These are phyloP conservation scores for Syzygium malaccense DNA, from an alignment of 441 rosid species.

Conservation along the genomic window DNA sequence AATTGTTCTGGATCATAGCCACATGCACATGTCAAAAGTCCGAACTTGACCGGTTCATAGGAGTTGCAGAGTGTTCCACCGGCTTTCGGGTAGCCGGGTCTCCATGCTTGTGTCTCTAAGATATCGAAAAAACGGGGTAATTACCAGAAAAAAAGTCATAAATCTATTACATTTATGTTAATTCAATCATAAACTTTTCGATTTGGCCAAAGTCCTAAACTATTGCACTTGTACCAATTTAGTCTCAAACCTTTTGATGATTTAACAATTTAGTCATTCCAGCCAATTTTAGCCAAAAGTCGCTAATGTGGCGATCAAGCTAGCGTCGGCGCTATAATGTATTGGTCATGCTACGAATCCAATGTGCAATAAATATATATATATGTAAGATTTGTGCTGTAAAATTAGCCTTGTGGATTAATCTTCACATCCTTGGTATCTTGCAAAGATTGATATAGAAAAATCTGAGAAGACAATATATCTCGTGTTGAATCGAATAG, in stretches of 20 bases:
- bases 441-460: background rate
- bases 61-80: background rate
- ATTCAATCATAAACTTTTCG: too few species aligned
- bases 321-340: background rate
- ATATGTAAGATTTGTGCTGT: background rate
- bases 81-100: accelerated
- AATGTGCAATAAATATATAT: background rate
- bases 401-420: background rate
- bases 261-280: too few species aligned
- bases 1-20: too few species aligned
- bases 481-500: background rate
- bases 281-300: too few species aligned
- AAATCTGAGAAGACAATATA: background rate
- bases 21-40: background rate
- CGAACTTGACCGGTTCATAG: background rate
- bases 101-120: too few species aligned
- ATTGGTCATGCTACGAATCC: background rate
- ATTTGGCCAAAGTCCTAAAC: too few species aligned
- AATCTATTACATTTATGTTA: too few species aligned
- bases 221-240: too few species aligned
- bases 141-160: too few species aligned
- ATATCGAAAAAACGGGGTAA: too few species aligned
- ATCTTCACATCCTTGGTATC: background rate
- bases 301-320: too few species aligned
- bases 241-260: too few species aligned